These are phyloP conservation scores for Lichtheimia ramosa DNA, from an alignment of 371 early-diverging fungal genomes.

Conservation along the genomic window DNA sequence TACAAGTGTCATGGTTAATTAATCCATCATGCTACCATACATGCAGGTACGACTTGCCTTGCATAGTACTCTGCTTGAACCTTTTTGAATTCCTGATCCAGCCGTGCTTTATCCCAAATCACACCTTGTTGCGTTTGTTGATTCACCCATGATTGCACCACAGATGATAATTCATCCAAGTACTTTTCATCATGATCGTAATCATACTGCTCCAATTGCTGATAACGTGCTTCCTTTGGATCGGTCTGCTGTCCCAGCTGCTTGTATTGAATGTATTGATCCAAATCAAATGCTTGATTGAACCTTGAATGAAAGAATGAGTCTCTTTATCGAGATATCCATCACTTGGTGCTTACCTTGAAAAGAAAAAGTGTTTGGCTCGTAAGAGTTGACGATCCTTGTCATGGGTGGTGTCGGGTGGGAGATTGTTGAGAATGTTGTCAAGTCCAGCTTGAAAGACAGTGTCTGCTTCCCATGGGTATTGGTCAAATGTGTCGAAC, in stretches of 20 bases:
- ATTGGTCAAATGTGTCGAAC: slow-evolving; percentile 14
- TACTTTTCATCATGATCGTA: slow-evolving; percentile 52
- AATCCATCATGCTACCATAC: neutral
- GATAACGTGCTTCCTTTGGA: slow-evolving; percentile 30
- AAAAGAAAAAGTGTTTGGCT: slow-evolving; percentile 59
- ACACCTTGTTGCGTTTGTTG: slow-evolving; percentile 28
- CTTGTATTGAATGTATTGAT: slow-evolving; percentile 46
- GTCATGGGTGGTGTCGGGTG: neutral
- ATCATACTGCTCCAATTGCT: slow-evolving; percentile 49
- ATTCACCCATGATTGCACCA: slow-evolving; percentile 45
- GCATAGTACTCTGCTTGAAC: slow-evolving; percentile 56
- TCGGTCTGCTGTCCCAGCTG: slow-evolving; percentile 18
- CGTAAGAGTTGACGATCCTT: slow-evolving; percentile 29
- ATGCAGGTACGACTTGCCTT: slow-evolving; percentile 25
- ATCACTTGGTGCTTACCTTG: slow-evolving; percentile 21
- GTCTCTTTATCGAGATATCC: neutral
- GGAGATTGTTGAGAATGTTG: slow-evolving; percentile 27
- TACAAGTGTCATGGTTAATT: too few species aligned
- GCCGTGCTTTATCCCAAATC: slow-evolving; percentile 41
- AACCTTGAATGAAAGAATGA: slow-evolving; percentile 22
- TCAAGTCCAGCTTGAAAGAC: slow-evolving; percentile 49
- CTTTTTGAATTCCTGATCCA: slow-evolving; percentile 50
- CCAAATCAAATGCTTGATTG: slow-evolving; percentile 43
- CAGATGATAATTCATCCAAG: slow-evolving; percentile 41
- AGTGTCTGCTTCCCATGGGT: slow-evolving; percentile 48